A percentile compares a stretch with the other conserved stretches of the same genome.
Conservation (phyloP, 176 grass and related monocot species). For the Juncus inflexus region DNA sequence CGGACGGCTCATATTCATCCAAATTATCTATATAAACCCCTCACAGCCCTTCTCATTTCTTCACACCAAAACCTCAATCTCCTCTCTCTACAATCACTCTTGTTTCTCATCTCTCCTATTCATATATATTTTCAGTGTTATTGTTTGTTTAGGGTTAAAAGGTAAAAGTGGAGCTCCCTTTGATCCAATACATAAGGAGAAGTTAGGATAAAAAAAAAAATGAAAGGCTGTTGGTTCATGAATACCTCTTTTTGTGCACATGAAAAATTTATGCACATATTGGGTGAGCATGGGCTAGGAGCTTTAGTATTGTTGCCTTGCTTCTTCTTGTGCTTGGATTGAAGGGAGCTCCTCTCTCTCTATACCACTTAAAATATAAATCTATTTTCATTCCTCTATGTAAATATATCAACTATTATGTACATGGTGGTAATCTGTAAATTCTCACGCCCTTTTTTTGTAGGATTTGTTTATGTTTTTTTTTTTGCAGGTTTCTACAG, state of each 20-base stretch:
- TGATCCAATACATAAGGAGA: conserved; percentile 64
- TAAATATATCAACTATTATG: no score
- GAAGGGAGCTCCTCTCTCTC: conserved; percentile 87
- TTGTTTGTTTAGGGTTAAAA: background rate
- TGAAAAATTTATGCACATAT: conserved; percentile 26
- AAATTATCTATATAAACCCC: conserved; percentile 49
- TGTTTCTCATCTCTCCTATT: background rate
- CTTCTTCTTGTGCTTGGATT: conserved; percentile 82
- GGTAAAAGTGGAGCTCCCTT: conserved; percentile 58
- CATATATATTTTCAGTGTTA: no score
- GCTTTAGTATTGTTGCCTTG: conserved; percentile 44
- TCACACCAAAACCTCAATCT: conserved; percentile 10
- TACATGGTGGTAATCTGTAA: no score
- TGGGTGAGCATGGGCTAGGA: conserved; percentile 68
- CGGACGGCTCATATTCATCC: conserved; percentile 35
- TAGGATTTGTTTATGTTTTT: no score
- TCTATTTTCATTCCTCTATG: background rate
- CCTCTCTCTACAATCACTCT: background rate
- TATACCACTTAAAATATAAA: background rate
- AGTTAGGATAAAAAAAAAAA: conserved; percentile 40
- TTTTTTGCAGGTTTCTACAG: no score
- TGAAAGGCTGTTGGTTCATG: conserved; percentile 63
- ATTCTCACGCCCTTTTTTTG: no score
- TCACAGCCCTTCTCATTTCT: conserved; percentile 4
- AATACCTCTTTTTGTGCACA: conserved; percentile 41